phyloP scores from a whole-genome alignment of 345 rosid species.

The Camelina neglecta region DNA sequence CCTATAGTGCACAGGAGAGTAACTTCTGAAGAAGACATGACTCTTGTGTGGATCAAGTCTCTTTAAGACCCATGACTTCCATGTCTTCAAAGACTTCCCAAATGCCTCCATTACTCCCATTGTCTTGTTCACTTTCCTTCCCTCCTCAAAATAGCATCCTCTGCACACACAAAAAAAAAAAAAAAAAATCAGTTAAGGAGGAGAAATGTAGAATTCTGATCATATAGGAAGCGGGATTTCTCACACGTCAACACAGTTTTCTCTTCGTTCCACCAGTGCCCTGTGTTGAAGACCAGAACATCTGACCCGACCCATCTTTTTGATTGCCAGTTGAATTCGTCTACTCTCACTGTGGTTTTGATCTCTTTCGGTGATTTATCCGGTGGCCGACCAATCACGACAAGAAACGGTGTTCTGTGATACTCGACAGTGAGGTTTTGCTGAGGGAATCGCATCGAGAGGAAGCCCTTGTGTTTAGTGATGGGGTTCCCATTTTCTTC shows the following conservation, averaged over 20 bases:
- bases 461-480: conserved; percentile 84
- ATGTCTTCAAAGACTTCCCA: conserved; percentile 64
- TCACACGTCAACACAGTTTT: conserved; percentile 60
- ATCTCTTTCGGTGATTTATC: conserved; percentile 47
- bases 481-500: conserved; percentile 77
- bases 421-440: conserved; percentile 82
- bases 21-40: conserved; percentile 74
- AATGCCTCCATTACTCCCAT: conserved; percentile 76
- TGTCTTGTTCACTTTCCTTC: conserved; percentile 61
- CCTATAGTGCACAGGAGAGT: conserved; percentile 88
- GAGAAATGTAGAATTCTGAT: background rate
- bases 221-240: background rate
- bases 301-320: conserved; percentile 69
- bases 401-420: conserved; percentile 79
- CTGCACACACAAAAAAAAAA: conserved; percentile 47
- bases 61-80: conserved; percentile 63
- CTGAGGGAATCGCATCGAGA: conserved; percentile 67
- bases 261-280: conserved; percentile 88
- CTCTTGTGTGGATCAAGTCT: conserved; percentile 55
- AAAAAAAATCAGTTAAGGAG: no score
- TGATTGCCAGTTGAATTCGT: conserved; percentile 70
- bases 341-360: conserved; percentile 59
- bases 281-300: conserved; percentile 72
- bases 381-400: conserved; percentile 62
- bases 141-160: conserved; percentile 73